A percentile compares a stretch with the other conserved stretches of the same genome.
Evolutionary conservation across 2,329 filamentous ascomycete genomes (phyloP).

Genomic region (Apiospora malaysiana): DNA sequence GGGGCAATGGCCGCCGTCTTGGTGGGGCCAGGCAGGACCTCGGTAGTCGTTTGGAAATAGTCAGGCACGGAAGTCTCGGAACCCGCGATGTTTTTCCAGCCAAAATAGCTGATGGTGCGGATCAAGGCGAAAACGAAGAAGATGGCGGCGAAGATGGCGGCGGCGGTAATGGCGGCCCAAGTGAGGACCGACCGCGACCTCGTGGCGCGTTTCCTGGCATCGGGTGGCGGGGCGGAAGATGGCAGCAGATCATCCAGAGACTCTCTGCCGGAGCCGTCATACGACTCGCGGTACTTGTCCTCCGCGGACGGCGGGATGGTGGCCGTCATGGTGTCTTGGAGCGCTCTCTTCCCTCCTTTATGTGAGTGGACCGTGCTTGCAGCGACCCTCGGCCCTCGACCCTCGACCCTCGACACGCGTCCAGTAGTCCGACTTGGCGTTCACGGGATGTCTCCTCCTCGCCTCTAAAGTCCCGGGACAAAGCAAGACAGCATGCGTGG

Average conservation of each 20-base stretch:
- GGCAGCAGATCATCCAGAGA: conserved; percentile 3
- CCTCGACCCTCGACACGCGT: background rate
- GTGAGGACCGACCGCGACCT: background rate
- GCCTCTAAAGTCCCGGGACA: background rate
- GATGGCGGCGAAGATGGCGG: background rate
- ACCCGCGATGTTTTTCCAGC: background rate
- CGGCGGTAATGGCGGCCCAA: background rate
- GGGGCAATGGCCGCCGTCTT: conserved; percentile 69
- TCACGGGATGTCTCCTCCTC: background rate
- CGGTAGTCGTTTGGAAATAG: conserved; percentile 67
- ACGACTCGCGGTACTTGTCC: background rate
- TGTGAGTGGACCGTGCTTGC: background rate
- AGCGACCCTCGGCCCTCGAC: no score
- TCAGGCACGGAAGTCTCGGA: conserved; percentile 51
- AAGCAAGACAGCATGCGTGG: background rate
- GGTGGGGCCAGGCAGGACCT: conserved; percentile 69
- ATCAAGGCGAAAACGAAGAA: background rate
- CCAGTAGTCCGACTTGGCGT: background rate
- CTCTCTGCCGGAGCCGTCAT: background rate
- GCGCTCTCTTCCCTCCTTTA: background rate
- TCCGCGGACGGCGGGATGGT: background rate
- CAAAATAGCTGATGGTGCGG: background rate
- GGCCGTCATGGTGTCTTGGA: background rate
- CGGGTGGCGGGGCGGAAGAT: background rate
- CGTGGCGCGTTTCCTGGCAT: background rate